Conservation (phyloP, 2,329 filamentous ascomycete species). For the Ceratocystis lukuohia region DNA sequence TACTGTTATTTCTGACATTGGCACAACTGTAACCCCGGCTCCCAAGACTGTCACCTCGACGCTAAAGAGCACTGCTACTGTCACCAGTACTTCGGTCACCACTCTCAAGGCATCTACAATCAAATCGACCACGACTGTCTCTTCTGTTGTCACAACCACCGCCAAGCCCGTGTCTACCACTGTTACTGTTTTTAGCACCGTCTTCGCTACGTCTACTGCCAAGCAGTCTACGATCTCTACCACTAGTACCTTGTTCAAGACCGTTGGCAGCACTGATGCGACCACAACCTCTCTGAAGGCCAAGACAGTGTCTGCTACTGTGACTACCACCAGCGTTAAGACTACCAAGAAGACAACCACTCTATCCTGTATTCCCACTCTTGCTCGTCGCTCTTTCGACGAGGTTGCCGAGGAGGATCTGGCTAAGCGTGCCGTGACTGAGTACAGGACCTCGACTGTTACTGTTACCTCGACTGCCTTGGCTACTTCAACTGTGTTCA, state of each 20-base stretch:
- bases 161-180: neutral
- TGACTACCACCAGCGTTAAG: neutral
- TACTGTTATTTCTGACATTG: neutral
- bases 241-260: constrained; percentile 6
- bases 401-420: constrained; percentile 6
- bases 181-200: neutral
- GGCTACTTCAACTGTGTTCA: neutral
- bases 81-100: neutral
- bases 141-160: neutral
- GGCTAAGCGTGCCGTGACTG: neutral
- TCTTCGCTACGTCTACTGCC: neutral
- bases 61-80: neutral
- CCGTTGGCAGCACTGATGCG: constrained; percentile 9
- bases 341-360: constrained; percentile 10
- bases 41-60: constrained; percentile 1
- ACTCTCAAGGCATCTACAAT: constrained; percentile 10
- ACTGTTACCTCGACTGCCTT: constrained; percentile 1
- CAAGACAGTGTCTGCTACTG: neutral
- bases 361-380: constrained; percentile 1
- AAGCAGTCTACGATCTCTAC: neutral
- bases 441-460: constrained; percentile 3
- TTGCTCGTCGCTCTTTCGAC: neutral
- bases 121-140: constrained; percentile 5
- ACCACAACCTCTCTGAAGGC: constrained; percentile 10
- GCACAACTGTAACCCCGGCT: neutral